These are phyloP conservation scores for Emydomyces testavorans DNA, from an alignment of 2,329 filamentous ascomycete species.

Conservation along the genomic window DNA sequence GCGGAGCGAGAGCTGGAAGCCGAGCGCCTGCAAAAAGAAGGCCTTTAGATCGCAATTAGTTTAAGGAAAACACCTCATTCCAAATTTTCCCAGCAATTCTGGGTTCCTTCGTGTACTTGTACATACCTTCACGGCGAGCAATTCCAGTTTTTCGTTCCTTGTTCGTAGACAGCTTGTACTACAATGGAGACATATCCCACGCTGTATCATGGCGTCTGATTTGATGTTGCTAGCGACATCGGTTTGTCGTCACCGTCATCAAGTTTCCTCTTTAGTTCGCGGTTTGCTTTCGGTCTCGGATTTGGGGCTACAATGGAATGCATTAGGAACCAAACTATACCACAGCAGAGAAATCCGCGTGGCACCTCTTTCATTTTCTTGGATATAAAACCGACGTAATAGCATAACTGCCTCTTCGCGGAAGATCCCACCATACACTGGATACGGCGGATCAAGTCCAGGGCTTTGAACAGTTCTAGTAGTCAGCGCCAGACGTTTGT, in stretches of 20 bases:
- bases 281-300: constrained; percentile 52
- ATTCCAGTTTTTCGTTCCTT: not conserved
- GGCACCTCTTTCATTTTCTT: constrained; percentile 79
- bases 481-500: constrained; percentile 11
- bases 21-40: constrained; percentile 43
- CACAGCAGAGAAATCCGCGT: not conserved
- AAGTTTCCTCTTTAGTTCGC: constrained; percentile 51
- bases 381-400: constrained; percentile 87
- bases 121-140: constrained; percentile 9
- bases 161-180: not conserved
- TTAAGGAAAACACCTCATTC: constrained; percentile 16
- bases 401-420: constrained; percentile 88
- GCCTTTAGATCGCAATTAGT: constrained; percentile 14
- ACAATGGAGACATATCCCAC: too few relatives aligned
- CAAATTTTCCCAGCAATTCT: constrained; percentile 8
- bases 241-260: constrained; percentile 6
- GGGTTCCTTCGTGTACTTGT: constrained; percentile 7
- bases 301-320: constrained; percentile 43
- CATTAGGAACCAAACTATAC: constrained; percentile 7
- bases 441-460: constrained; percentile 66
- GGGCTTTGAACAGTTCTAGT: constrained; percentile 35
- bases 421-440: constrained; percentile 76
- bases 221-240: not conserved
- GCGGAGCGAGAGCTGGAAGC: constrained; percentile 87
- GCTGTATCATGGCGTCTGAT: not conserved